A percentile compares a stretch with the other conserved stretches of the same genome.
Evolutionary conservation across 164 flowering plant species (phyloP).

Genomic region (Malania oleifera): DNA sequence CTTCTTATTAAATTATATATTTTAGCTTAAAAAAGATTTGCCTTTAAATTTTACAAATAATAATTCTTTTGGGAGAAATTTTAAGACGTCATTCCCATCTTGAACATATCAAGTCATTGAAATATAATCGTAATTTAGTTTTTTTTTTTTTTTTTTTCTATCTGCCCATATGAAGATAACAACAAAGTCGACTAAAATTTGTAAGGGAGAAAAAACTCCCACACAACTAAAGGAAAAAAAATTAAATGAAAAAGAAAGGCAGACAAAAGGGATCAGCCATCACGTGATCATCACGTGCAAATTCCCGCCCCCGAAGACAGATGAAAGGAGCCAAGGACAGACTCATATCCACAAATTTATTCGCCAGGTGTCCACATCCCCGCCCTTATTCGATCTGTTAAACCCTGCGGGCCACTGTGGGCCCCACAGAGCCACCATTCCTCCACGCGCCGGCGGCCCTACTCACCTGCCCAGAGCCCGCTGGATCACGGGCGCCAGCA

Average conservation of each 20-base stretch:
- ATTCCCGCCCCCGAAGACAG: constrained; percentile 10
- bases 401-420: too few species aligned
- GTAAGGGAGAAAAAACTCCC: too few species aligned
- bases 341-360: constrained; percentile 26
- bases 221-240: background rate
- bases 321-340: too few species aligned
- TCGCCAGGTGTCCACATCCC: constrained; percentile 30
- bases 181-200: background rate
- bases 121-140: too few species aligned
- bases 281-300: constrained; percentile 22
- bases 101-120: too few species aligned
- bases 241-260: background rate
- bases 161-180: background rate
- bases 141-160: background rate
- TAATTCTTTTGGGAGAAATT: too few species aligned
- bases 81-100: too few species aligned
- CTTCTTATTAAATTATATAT: too few species aligned
- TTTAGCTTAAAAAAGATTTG: too few species aligned
- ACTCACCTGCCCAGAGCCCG: constrained; percentile 56
- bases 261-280: constrained; percentile 1
- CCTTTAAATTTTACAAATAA: too few species aligned
- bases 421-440: constrained; percentile 4
- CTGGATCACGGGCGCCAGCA: constrained; percentile 51
- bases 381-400: constrained; percentile 5
- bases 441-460: background rate